These are phyloP conservation scores for Beta macrorhiza DNA, from an alignment of 179 eudicot species.

Conservation along the genomic window DNA sequence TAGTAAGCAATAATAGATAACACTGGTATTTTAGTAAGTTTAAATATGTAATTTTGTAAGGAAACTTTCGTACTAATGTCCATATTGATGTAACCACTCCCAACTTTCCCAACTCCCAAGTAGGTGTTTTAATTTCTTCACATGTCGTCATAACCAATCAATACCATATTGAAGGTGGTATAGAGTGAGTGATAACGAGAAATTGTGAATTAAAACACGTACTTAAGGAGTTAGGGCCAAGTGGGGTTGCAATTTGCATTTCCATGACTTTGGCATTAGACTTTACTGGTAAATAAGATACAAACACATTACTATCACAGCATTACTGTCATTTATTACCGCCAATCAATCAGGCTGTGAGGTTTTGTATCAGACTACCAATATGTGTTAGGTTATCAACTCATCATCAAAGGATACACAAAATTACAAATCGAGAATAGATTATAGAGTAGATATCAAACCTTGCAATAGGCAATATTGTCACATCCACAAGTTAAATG, in stretches of 20 bases:
- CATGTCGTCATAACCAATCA: neutral
- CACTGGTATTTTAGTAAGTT: no score
- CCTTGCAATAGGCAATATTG: slow-evolving; percentile 88
- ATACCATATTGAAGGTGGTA: neutral
- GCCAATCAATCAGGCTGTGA: no score
- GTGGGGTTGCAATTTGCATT: no score
- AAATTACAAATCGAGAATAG: neutral
- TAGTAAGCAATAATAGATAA: neutral
- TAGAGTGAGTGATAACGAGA: neutral
- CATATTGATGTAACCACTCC: no score
- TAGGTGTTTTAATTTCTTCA: neutral
- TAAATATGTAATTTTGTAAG: no score
- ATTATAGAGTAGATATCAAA: slow-evolving; percentile 19
- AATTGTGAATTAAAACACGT: neutral
- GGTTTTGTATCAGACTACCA: neutral
- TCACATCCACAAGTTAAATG: slow-evolving; percentile 72
- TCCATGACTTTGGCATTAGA: no score
- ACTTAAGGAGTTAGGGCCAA: neutral
- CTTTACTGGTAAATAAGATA: no score
- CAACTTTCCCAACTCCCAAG: no score
- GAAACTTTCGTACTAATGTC: no score
- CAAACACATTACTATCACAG: no score
- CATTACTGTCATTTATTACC: no score
- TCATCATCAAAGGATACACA: neutral
- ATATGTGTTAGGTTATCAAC: neutral